Evolutionary conservation across 257 asterid species (phyloP).

Genomic region (Voacanga thouarsii): DNA sequence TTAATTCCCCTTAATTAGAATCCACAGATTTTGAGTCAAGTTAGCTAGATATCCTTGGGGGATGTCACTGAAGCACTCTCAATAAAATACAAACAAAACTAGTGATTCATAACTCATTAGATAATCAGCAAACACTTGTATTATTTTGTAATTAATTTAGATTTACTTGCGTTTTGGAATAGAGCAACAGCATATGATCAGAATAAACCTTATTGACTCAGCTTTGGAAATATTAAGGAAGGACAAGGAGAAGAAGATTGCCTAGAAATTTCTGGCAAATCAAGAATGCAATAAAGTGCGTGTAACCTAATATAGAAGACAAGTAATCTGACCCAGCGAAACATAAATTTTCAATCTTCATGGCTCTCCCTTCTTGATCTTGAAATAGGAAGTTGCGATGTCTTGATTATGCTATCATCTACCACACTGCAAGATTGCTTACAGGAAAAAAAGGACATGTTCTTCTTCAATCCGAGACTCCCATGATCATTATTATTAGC

Average conservation of each 20-base stretch:
- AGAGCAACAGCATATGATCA: no score
- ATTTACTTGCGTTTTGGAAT: no score
- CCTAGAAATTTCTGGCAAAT: not conserved
- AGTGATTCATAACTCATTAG: not conserved
- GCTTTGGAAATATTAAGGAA: no score
- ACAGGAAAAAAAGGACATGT: constrained; percentile 50
- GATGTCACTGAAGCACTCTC: not conserved
- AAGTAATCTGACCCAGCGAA: no score
- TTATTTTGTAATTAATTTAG: not conserved
- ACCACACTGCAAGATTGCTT: constrained; percentile 40
- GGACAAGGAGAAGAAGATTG: no score
- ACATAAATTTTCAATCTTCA: not conserved
- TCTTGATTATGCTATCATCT: constrained; percentile 38
- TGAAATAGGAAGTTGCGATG: constrained; percentile 43
- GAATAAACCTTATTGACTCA: no score
- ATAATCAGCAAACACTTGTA: not conserved
- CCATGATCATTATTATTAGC: not conserved
- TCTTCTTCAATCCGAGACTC: constrained; percentile 43
- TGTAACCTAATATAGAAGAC: not conserved
- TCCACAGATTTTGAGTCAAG: not conserved
- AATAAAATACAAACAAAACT: not conserved
- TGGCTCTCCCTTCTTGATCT: constrained; percentile 32
- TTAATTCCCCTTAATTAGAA: not conserved
- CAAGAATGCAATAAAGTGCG: not conserved
- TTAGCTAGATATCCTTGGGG: not conserved